Percentiles rank a stretch among this genome's conserved stretches.
phyloP scores from a whole-genome alignment of 139 green algal species.

The Asterochloris sp. region DNA sequence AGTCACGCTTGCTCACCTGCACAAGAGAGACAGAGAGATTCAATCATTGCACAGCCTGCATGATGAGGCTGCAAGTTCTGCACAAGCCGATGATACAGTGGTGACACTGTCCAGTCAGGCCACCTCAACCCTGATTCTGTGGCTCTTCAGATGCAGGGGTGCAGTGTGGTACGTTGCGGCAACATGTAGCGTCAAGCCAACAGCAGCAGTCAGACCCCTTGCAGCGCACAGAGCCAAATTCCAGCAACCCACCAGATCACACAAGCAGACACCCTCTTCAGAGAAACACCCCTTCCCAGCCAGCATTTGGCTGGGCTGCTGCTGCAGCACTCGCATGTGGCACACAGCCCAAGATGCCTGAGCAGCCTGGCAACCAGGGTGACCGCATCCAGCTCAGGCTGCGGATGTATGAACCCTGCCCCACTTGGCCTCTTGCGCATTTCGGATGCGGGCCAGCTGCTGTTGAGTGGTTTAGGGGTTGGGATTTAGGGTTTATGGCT shows the following conservation, averaged over 20 bases:
- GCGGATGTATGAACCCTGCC: no score
- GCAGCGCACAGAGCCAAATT: no score
- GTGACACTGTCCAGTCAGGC: background rate
- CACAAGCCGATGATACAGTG: background rate
- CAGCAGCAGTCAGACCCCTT: no score
- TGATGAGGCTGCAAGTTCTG: background rate
- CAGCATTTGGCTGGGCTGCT: no score
- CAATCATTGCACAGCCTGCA: background rate
- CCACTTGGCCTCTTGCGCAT: background rate
- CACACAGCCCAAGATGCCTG: background rate
- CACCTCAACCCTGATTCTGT: no score
- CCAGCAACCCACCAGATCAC: background rate
- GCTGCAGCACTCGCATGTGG: background rate
- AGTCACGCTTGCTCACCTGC: slow-evolving; percentile 41
- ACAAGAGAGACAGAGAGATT: background rate
- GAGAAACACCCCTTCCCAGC: background rate
- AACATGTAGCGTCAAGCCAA: no score
- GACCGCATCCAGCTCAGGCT: no score
- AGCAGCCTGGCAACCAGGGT: no score
- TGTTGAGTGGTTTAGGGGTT: background rate
- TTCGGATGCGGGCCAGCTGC: background rate
- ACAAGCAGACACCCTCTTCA: background rate
- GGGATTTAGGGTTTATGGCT: background rate
- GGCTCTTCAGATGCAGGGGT: no score
- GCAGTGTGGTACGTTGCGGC: no score